Conservation (phyloP, 805 yeast genomes). For the Lachancea fermentati region DNA sequence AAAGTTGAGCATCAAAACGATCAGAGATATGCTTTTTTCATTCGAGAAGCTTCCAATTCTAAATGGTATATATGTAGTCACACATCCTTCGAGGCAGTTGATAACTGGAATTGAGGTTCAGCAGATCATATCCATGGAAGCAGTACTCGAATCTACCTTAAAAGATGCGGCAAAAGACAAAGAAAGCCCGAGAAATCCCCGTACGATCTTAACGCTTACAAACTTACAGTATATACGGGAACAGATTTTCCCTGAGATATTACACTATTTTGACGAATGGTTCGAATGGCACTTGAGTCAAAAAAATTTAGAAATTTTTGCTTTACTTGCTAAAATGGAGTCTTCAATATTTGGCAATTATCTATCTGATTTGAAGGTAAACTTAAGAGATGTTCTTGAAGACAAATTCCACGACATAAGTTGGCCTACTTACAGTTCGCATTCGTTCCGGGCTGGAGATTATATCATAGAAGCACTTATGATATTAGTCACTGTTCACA, state of each 20-base stretch:
- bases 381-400: constrained; percentile 36
- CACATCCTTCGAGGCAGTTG: constrained; percentile 33
- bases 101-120: constrained; percentile 37
- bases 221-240: constrained; percentile 46
- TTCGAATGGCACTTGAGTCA: constrained; percentile 43
- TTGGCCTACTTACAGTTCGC: constrained; percentile 37
- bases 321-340: constrained; percentile 44
- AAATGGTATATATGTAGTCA: constrained; percentile 33
- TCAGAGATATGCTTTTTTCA: constrained; percentile 32
- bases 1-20: constrained; percentile 29
- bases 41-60: constrained; percentile 32
- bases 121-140: constrained; percentile 41
- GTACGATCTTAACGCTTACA: constrained; percentile 46
- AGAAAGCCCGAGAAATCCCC: constrained; percentile 37
- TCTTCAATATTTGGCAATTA: constrained; percentile 49
- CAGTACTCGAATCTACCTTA: constrained; percentile 39
- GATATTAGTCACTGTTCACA: constrained; percentile 46
- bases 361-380: constrained; percentile 42
- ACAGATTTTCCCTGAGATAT: constrained; percentile 42
- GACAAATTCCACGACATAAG: constrained; percentile 37
- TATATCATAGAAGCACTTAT: constrained; percentile 46
- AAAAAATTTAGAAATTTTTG: constrained; percentile 40
- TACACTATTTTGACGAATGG: constrained; percentile 44
- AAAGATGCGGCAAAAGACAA: constrained; percentile 38
- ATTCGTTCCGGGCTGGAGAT: constrained; percentile 37